phyloP scores from a whole-genome alignment of 1,284 basidiomycete genomes.

The Meripilus lineatus region DNA sequence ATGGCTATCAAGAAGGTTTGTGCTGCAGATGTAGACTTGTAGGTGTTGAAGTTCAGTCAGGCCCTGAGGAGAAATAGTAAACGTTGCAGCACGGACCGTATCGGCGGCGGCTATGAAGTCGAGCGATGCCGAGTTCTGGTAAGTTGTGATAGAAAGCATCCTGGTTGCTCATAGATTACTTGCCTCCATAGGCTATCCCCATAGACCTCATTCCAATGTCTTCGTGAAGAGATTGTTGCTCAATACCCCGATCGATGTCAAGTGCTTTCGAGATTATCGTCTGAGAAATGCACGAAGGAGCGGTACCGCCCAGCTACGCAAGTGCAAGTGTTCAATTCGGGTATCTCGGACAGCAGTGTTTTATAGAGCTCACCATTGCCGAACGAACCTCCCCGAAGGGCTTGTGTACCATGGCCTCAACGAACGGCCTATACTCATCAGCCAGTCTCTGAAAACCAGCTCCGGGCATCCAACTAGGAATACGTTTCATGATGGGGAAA shows the following conservation, averaged over 20 bases:
- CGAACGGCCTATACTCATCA: slow-evolving; percentile 6
- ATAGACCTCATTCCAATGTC: slow-evolving; percentile 4
- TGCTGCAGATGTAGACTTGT: slow-evolving; percentile 1
- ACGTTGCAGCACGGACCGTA: not conserved
- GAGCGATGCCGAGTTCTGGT: not conserved
- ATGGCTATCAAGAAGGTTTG: slow-evolving; percentile 7
- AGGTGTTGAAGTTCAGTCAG: not conserved
- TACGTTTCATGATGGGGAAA: slow-evolving; percentile 11
- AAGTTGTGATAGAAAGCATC: not conserved
- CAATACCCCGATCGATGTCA: too few relatives aligned
- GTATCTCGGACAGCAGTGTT: not conserved
- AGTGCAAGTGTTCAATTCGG: not conserved
- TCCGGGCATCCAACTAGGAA: slow-evolving; percentile 17
- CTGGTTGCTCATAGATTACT: not conserved
- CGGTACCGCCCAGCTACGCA: not conserved
- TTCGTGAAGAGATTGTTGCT: too few relatives aligned
- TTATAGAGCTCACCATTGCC: slow-evolving; percentile 7
- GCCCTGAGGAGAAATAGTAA: not conserved
- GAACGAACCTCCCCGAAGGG: slow-evolving; percentile 8
- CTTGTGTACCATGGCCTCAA: slow-evolving; percentile 5
- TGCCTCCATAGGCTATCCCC: slow-evolving; percentile 3
- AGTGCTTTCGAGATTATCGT: not conserved
- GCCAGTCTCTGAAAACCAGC: slow-evolving; percentile 10
- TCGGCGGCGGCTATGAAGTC: slow-evolving; percentile 1
- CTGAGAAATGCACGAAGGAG: not conserved